Conservation (phyloP, 768 basidiomycete species). For the Amyloporia xantha region DNA sequence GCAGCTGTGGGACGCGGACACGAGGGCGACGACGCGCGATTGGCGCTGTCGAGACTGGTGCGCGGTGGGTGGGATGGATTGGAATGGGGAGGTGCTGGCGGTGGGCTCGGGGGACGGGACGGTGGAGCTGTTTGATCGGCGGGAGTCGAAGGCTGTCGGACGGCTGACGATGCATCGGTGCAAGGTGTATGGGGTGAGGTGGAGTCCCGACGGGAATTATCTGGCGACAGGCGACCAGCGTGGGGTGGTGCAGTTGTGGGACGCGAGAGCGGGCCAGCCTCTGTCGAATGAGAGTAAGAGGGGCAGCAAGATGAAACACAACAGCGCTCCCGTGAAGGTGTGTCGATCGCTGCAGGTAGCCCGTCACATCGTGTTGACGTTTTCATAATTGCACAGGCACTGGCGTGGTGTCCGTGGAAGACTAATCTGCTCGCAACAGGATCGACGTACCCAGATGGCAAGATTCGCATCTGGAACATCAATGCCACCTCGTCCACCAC, state of each 20-base stretch:
- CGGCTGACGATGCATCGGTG: slow-evolving; percentile 62
- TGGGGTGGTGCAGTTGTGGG: slow-evolving; percentile 77
- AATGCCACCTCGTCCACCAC: slow-evolving; percentile 34
- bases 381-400: too few relatives aligned
- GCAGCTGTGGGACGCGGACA: slow-evolving; percentile 66
- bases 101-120: slow-evolving; percentile 60
- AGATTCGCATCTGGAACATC: slow-evolving; percentile 51
- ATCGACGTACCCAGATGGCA: slow-evolving; percentile 30
- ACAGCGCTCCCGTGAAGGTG: slow-evolving; percentile 50
- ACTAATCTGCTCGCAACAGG: slow-evolving; percentile 45
- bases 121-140: slow-evolving; percentile 68
- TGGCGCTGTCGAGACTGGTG: slow-evolving; percentile 56
- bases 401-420: slow-evolving; percentile 58
- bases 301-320: slow-evolving; percentile 67
- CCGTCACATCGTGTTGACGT: too few relatives aligned
- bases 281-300: slow-evolving; percentile 49
- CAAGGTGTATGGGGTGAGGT: slow-evolving; percentile 56
- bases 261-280: slow-evolving; percentile 44
- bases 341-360: too few relatives aligned
- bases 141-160: slow-evolving; percentile 37
- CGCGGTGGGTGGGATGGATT: slow-evolving; percentile 55
- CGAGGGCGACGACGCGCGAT: slow-evolving; percentile 45
- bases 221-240: slow-evolving; percentile 74
- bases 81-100: slow-evolving; percentile 60
- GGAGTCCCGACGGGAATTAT: slow-evolving; percentile 59